Evolutionary conservation across 805 yeast genomes (phyloP).

Genomic region (Yamadazyma sp.): DNA sequence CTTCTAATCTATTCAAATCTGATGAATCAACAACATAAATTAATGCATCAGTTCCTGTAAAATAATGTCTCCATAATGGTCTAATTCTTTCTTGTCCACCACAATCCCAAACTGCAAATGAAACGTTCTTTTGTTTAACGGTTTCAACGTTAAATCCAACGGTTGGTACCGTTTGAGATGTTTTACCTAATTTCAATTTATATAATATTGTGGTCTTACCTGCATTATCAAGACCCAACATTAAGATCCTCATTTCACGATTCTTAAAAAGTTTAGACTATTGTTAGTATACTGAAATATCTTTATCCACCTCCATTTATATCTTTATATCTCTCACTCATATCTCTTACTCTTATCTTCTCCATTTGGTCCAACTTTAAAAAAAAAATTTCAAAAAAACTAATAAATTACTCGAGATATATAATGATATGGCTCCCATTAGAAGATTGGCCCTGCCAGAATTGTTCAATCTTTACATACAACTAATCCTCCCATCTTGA

Average conservation of each 20-base stretch:
- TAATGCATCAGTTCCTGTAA: conserved; percentile 87
- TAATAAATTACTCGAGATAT: too few species aligned
- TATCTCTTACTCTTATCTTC: background rate
- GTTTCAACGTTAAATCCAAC: conserved; percentile 93
- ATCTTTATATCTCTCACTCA: background rate
- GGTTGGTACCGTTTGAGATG: conserved; percentile 81
- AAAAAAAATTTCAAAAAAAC: too few species aligned
- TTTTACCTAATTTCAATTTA: conserved; percentile 73
- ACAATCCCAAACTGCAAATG: conserved; percentile 90
- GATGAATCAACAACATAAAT: conserved; percentile 88
- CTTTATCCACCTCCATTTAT: background rate
- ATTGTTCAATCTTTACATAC: too few species aligned
- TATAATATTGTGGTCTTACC: conserved; percentile 89
- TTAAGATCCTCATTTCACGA: conserved; percentile 93
- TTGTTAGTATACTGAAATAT: conserved; percentile 3
- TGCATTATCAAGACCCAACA: conserved; percentile 92
- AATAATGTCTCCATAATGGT: conserved; percentile 94
- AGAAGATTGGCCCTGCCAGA: too few species aligned
- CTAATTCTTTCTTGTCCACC: conserved; percentile 94
- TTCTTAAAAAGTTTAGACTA: conserved; percentile 53
- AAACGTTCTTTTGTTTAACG: conserved; percentile 74
- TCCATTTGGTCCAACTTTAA: too few species aligned
- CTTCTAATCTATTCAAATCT: conserved; percentile 68
- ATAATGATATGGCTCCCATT: too few species aligned
- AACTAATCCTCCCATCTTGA: conserved; percentile 13